A percentile compares a stretch with the other conserved stretches of the same genome.
Evolutionary conservation across 1,139 yeast genomes (phyloP).

Genomic region (Sugiyamaella castrensis): DNA sequence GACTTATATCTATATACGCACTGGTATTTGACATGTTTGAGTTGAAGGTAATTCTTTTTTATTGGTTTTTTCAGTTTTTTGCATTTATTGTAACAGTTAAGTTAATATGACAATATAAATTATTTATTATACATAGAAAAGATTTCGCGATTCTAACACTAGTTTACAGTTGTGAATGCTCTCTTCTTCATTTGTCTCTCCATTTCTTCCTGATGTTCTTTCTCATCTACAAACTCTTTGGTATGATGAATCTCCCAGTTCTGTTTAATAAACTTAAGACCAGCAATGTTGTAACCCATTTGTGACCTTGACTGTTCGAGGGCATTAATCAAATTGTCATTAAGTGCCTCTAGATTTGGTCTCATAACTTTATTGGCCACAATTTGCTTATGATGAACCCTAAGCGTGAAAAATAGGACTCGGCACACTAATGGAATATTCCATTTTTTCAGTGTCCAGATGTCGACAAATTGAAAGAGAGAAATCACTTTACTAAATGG

Average conservation of each 20-base stretch:
- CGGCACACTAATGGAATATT: slow-evolving; percentile 66
- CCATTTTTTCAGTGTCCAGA: slow-evolving; percentile 60
- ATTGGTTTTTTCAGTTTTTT: not conserved
- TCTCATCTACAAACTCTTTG: slow-evolving; percentile 69
- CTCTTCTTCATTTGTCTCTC: slow-evolving; percentile 66
- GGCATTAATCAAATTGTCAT: slow-evolving; percentile 39
- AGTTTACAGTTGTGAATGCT: slow-evolving; percentile 42
- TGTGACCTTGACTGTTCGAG: slow-evolving; percentile 53
- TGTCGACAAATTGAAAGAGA: slow-evolving; percentile 66
- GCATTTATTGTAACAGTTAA: not conserved
- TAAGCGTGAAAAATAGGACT: slow-evolving; percentile 68
- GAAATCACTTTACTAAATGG: slow-evolving; percentile 83
- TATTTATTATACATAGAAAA: not conserved
- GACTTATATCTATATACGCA: not conserved
- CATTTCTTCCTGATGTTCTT: slow-evolving; percentile 53
- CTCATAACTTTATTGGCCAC: slow-evolving; percentile 41
- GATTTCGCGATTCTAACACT: not conserved
- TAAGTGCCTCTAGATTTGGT: slow-evolving; percentile 38
- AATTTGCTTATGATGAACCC: slow-evolving; percentile 70
- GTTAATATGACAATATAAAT: not conserved
- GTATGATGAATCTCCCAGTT: slow-evolving; percentile 81
- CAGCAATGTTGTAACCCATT: slow-evolving; percentile 86
- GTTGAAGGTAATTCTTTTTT: slow-evolving; percentile 1
- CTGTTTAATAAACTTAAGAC: slow-evolving; percentile 65
- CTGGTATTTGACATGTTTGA: too few relatives aligned